phyloP scores from a whole-genome alignment of 2,329 filamentous ascomycete species.

The Achaetomium macrosporum region DNA sequence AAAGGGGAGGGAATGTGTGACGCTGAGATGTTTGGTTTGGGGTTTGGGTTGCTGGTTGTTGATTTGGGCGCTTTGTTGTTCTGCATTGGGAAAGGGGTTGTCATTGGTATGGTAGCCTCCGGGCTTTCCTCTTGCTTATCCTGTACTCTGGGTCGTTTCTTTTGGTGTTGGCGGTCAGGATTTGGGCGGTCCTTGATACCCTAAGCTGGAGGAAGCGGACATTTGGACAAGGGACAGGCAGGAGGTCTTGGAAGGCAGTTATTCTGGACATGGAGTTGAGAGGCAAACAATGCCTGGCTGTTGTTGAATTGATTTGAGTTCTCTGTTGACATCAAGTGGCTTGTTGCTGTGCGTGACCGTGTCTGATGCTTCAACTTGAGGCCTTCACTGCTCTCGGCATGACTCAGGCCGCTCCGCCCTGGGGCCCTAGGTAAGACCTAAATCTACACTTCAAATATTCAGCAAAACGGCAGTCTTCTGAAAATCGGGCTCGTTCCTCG shows the following conservation, averaged over 20 bases:
- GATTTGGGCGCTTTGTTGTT: not conserved
- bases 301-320: too few species aligned
- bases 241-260: not conserved
- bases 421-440: too few species aligned
- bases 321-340: too few species aligned
- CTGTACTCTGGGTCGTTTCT: not conserved
- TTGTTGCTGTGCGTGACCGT: too few species aligned
- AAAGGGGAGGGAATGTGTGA: not conserved
- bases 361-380: too few species aligned
- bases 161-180: slow-evolving; percentile 1
- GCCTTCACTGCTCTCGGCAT: too few species aligned
- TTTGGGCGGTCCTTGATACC: slow-evolving; percentile 3
- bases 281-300: too few species aligned
- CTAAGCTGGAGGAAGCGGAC: not conserved
- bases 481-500: too few species aligned
- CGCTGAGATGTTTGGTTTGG: not conserved
- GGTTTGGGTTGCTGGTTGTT: not conserved
- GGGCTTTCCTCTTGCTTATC: not conserved
- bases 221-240: not conserved
- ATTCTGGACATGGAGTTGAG: too few species aligned
- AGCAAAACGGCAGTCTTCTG: too few species aligned
- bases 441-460: too few species aligned
- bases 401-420: too few species aligned
- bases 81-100: not conserved
- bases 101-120: not conserved